A percentile compares a stretch with the other conserved stretches of the same genome.
Evolutionary conservation across 169 alveolate genomes (phyloP).

Genomic region (Cryptosporidium tyzzeri): DNA sequence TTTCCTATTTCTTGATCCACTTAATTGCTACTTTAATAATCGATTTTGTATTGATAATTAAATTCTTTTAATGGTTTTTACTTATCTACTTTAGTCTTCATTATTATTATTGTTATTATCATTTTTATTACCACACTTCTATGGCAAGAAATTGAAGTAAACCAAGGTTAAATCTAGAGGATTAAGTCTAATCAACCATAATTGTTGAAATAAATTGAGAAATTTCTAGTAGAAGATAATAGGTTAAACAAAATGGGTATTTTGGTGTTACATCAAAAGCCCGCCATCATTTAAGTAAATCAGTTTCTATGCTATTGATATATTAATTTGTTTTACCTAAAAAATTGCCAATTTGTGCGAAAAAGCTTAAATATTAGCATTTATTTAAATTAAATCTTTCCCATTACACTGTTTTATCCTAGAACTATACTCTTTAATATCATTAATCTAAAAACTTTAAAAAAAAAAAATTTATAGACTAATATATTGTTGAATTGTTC

Average conservation of each 20-base stretch:
- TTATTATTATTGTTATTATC: no score
- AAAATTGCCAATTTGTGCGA: no score
- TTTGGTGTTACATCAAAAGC: no score
- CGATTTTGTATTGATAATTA: neutral
- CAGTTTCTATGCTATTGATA: neutral
- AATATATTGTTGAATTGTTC: neutral
- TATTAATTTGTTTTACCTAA: neutral
- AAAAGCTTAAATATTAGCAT: no score
- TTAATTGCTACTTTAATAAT: neutral
- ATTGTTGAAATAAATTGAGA: neutral
- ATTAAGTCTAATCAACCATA: neutral
- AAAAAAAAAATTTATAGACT: no score
- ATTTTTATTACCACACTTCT: no score
- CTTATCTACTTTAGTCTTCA: no score
- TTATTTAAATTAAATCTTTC: neutral
- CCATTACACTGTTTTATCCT: neutral
- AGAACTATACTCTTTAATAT: neutral
- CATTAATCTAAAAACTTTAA: no score
- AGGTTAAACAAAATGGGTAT: neutral
- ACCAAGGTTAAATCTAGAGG: neutral
- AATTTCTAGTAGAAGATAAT: neutral
- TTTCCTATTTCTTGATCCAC: neutral
- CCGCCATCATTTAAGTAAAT: no score
- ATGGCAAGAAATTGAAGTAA: neutral
- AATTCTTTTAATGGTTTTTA: no score